phyloP scores from a whole-genome alignment of 192 early-diverging fungal genomes.

The Pilaira anomala region DNA sequence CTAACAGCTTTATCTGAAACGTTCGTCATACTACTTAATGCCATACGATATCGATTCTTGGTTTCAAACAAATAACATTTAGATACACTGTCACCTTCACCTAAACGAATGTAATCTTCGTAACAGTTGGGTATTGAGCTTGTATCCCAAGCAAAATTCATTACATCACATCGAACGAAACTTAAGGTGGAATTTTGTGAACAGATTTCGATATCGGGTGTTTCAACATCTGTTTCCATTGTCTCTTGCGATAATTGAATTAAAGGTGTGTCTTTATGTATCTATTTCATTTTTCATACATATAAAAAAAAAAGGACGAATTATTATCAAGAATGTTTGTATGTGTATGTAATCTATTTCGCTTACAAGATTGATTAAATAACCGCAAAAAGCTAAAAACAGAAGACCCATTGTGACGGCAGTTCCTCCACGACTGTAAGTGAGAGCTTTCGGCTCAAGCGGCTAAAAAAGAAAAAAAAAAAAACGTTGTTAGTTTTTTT shows the following conservation, averaged over 20 bases:
- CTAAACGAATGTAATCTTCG: not conserved
- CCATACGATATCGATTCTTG: not conserved
- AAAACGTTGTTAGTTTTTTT: too few species aligned
- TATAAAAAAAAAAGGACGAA: too few species aligned
- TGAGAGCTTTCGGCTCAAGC: too few species aligned
- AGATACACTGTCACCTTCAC: not conserved
- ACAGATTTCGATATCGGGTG: conserved; percentile 4
- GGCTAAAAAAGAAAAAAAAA: too few species aligned
- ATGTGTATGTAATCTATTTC: too few species aligned
- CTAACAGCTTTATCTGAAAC: not conserved
- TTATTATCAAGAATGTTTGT: too few species aligned
- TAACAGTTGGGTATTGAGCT: not conserved
- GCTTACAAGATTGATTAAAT: too few species aligned
- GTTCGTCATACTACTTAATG: not conserved
- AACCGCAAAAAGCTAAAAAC: too few species aligned
- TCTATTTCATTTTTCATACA: not conserved
- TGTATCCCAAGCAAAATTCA: not conserved
- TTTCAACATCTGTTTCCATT: not conserved
- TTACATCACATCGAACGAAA: not conserved
- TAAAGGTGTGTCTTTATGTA: not conserved
- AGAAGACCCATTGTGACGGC: too few species aligned
- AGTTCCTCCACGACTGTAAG: too few species aligned
- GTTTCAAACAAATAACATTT: conserved; percentile 16
- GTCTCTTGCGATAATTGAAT: not conserved
- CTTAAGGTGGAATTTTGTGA: not conserved